Base-by-base conservation (phyloP, 2,329 filamentous ascomycete genomes). In the Microdochium bolleyi region DNA sequence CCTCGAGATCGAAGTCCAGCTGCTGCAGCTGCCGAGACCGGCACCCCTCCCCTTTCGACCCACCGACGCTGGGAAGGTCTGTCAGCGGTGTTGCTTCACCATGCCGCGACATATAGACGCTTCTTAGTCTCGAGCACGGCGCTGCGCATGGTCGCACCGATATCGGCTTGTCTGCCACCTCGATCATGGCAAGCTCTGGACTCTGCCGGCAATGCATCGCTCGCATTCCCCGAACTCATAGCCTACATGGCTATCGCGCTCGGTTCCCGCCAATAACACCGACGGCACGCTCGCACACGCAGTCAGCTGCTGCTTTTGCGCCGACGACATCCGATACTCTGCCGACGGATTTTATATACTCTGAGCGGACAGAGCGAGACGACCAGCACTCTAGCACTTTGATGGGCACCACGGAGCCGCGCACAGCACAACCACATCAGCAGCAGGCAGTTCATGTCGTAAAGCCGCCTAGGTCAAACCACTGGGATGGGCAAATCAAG, bases 151-250 rank as follows among this genome's bases (percentile, higher is more conserved):
- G 48, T 38, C 25, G 16, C 48, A 24, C 24, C 8, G 49, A 50
- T 38, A 24, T 32, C 49, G 38, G 58, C 41, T 51, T 21, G 37
- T 32, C 21, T 49, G 16, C 41, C 49, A 46, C n/a, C 48, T 25
- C 51, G 54, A 57, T 50, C 24, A 67, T 67, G 64, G 53, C 59
- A 53, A 58, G 52, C 49, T 55, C 63, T 41, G 64, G 62, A 44
- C 56, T 62, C 59, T 67, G 65, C 55, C 61, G 58, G 54, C 60
- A 57, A 58, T 67, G 62, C 51, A 53, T 63, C 54, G 55, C 57
- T 24, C 62, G 58, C 38, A 55, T 66, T 51, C 48, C 48, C 24
- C 57, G 30, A 54, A 55, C 25, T 50, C 51, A 32, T 49, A 52
- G 37, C 7, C 7, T 41, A 41, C 37, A 8, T 11, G 13, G 41